Evolutionary conservation across 495 filamentous ascomycete species (phyloP).

Genomic region (Xylaria palmicola): DNA sequence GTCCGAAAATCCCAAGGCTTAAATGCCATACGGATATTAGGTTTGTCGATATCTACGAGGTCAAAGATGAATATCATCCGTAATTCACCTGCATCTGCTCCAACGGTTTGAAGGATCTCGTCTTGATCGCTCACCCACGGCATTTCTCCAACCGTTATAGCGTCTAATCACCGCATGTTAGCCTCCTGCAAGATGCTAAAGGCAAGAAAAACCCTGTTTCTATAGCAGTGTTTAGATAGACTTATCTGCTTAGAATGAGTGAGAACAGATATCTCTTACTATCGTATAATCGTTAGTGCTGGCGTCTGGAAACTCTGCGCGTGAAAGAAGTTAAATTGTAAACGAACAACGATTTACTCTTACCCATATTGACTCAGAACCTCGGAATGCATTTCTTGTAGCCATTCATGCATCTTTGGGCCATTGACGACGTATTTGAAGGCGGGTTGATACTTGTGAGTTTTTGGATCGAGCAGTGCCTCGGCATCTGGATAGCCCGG

Average conservation of each 20-base stretch:
- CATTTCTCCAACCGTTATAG: constrained; percentile 65
- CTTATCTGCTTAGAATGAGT: no score
- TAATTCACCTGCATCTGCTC: constrained; percentile 53
- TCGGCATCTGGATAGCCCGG: constrained; percentile 58
- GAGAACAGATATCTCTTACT: no score
- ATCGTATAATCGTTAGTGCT: no score
- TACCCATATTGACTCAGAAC: constrained; percentile 54
- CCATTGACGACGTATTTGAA: constrained; percentile 57
- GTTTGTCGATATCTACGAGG: constrained; percentile 52
- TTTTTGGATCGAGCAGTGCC: constrained; percentile 32
- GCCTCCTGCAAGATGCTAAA: no score
- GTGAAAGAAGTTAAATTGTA: no score
- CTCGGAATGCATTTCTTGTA: constrained; percentile 49
- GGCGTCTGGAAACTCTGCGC: no score
- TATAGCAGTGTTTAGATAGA: no score
- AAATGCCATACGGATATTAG: constrained; percentile 37
- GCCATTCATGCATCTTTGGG: constrained; percentile 60
- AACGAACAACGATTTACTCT: no score
- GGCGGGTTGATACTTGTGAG: constrained; percentile 51
- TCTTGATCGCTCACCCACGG: constrained; percentile 51
- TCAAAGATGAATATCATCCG: constrained; percentile 70
- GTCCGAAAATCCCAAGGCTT: constrained; percentile 52
- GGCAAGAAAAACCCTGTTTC: no score
- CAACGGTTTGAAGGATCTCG: constrained; percentile 54
- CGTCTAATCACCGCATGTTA: no score